phyloP scores from a whole-genome alignment of 306 rosid genomes.

The Sicyos baderoa region DNA sequence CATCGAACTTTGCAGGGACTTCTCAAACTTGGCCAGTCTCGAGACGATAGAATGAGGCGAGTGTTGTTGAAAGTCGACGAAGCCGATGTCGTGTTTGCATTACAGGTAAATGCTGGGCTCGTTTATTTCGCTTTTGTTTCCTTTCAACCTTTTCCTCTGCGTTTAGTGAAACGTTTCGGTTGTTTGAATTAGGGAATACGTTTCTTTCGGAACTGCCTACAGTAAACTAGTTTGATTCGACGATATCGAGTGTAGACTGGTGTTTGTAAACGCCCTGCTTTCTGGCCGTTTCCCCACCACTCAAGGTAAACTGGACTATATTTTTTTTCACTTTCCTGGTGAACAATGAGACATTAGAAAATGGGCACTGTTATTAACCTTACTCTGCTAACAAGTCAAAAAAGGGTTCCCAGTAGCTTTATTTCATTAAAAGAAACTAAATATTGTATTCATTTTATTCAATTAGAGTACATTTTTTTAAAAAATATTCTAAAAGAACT shows the following conservation, averaged over 20 bases:
- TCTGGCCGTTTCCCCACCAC: no score
- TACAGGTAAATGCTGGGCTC: slow-evolving; percentile 42
- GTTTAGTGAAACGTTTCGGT: background rate
- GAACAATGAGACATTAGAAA: no score
- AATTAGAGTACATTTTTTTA: no score
- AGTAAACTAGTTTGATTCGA: slow-evolving; percentile 22
- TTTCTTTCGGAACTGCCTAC: slow-evolving; percentile 66
- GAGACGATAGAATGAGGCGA: slow-evolving; percentile 61
- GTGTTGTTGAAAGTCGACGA: slow-evolving; percentile 61
- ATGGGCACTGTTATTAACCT: no score
- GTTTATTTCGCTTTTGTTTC: background rate
- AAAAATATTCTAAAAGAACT: no score
- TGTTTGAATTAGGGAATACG: slow-evolving; percentile 66
- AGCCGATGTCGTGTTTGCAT: slow-evolving; percentile 65
- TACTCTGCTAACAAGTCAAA: no score
- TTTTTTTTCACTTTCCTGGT: no score
- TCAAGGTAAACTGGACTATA: no score
- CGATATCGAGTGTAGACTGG: background rate
- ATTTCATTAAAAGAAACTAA: no score
- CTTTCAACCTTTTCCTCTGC: background rate
- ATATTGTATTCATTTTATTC: no score
- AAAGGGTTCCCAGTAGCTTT: no score
- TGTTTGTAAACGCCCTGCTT: no score
- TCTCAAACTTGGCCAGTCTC: slow-evolving; percentile 61
- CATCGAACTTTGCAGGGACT: slow-evolving; percentile 53